A percentile compares a stretch with the other conserved stretches of the same genome.
These are phyloP conservation scores for Tagetes erecta DNA, from an alignment of 129 eudicot genomes.

Conservation along the genomic window DNA sequence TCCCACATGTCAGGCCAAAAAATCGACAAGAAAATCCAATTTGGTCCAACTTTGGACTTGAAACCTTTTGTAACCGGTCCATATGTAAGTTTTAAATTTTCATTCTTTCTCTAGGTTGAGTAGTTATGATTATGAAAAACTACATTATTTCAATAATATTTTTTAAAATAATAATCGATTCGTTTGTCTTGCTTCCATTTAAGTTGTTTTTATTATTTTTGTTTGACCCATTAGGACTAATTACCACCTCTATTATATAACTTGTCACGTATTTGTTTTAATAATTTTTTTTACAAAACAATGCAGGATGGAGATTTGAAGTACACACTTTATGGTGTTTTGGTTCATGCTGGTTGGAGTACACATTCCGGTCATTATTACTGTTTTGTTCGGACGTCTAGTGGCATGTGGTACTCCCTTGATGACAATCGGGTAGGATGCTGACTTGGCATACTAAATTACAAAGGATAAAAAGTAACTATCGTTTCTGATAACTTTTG, in stretches of 20 bases:
- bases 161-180: not conserved
- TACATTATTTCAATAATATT: not conserved
- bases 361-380: constrained; percentile 97
- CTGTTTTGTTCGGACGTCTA: constrained; percentile 91
- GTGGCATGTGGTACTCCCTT: constrained; percentile 93
- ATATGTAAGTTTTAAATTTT: constrained; percentile 52
- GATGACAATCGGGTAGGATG: constrained; percentile 83
- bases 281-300: not conserved
- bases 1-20: constrained; percentile 78
- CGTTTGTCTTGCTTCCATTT: too few relatives aligned
- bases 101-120: not conserved
- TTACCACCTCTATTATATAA: not conserved
- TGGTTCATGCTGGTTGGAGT: constrained; percentile 99
- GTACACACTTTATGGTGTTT: constrained; percentile 90
- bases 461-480: not conserved
- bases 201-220: too few relatives aligned
- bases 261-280: not conserved
- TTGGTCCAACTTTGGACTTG: constrained; percentile 70
- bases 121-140: not conserved
- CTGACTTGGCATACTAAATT: not conserved
- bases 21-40: constrained; percentile 69
- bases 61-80: constrained; percentile 80
- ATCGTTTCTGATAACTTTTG: not conserved
- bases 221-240: not conserved
- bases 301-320: constrained; percentile 89